A percentile compares a stretch with the other conserved stretches of the same genome.
Evolutionary conservation across 192 early-diverging fungal species (phyloP).

Genomic region (Lunasporangiospora selenospora): DNA sequence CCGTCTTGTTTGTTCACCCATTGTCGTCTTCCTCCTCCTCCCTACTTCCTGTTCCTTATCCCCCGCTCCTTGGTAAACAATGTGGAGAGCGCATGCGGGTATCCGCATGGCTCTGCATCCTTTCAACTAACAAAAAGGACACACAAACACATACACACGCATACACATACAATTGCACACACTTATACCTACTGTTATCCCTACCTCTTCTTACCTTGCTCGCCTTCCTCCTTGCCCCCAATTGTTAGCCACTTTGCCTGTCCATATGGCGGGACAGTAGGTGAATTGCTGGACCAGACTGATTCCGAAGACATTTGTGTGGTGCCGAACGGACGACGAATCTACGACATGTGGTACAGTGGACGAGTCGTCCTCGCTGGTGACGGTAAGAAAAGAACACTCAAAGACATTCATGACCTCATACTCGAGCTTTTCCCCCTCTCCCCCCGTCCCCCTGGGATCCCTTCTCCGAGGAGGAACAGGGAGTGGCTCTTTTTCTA

Average conservation of each 20-base stretch:
- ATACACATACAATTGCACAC: not conserved
- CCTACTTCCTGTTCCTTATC: too few relatives aligned
- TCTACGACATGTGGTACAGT: slow-evolving; percentile 13
- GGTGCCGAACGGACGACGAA: slow-evolving; percentile 1
- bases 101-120: too few relatives aligned
- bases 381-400: slow-evolving; percentile 11
- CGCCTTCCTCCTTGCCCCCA: too few relatives aligned
- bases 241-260: slow-evolving; percentile 1
- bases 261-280: slow-evolving; percentile 1
- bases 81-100: too few relatives aligned
- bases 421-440: too few relatives aligned
- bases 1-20: too few relatives aligned
- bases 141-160: not conserved
- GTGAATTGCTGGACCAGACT: slow-evolving; percentile 1
- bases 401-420: too few relatives aligned
- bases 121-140: not conserved
- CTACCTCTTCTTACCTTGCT: not conserved
- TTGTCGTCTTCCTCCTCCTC: too few relatives aligned
- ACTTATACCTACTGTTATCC: not conserved
- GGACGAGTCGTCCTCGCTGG: slow-evolving; percentile 12
- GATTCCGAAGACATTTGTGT: not conserved
- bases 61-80: too few relatives aligned
- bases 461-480: too few relatives aligned
- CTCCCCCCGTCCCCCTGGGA: too few relatives aligned
- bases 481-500: too few relatives aligned